These are phyloP conservation scores for Teunomyces lycoperdinae DNA, from an alignment of 805 yeast species.

Conservation along the genomic window DNA sequence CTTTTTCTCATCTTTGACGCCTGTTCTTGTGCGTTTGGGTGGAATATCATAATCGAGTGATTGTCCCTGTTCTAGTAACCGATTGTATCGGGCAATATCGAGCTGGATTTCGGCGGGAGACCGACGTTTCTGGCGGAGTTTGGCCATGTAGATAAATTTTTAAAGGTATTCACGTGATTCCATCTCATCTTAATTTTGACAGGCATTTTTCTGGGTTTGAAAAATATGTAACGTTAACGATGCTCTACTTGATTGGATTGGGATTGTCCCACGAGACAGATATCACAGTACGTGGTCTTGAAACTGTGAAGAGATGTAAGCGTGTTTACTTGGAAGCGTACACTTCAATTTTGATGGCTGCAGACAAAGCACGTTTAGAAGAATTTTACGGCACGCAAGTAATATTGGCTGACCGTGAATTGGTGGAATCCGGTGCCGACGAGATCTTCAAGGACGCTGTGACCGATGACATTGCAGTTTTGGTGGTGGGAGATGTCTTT, in stretches of 20 bases:
- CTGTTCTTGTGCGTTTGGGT: conserved; percentile 12
- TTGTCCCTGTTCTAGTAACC: conserved; percentile 12
- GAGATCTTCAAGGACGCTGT: conserved; percentile 74
- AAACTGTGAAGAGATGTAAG: conserved; percentile 76
- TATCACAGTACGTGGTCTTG: conserved; percentile 91
- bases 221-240: conserved; percentile 21
- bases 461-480: conserved; percentile 81
- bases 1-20: not conserved
- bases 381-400: conserved; percentile 82
- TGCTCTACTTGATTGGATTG: conserved; percentile 89
- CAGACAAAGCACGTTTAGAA: conserved; percentile 71
- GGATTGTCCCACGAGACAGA: conserved; percentile 88
- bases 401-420: conserved; percentile 88
- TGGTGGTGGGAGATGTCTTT: conserved; percentile 96
- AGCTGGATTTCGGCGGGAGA: conserved; percentile 11
- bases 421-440: conserved; percentile 89
- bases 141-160: not conserved
- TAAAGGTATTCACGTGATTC: conserved; percentile 8
- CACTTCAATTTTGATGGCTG: conserved; percentile 93
- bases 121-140: not conserved
- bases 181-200: conserved; percentile 4
- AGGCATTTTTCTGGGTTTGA: too few species aligned
- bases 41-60: conserved; percentile 26
- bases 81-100: conserved; percentile 19
- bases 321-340: conserved; percentile 95